Evolutionary conservation across 2,329 filamentous ascomycete genomes (phyloP).

Genomic region (Alternaria sp.): DNA sequence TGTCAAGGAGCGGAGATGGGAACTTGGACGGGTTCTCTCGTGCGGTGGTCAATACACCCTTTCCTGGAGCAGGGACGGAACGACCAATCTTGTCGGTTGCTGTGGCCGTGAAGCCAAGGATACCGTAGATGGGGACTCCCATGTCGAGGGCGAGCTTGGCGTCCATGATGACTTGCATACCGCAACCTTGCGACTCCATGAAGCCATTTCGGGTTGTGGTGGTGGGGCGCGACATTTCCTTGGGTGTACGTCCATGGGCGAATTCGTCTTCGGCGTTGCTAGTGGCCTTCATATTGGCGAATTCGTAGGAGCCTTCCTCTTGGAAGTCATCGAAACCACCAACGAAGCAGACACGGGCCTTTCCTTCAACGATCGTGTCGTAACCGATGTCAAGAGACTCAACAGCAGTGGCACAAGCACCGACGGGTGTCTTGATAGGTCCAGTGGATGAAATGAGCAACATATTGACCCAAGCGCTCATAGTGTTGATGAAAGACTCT

Average conservation of each 20-base stretch:
- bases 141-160: slow-evolving; percentile 95
- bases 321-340: slow-evolving; percentile 99
- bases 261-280: slow-evolving; percentile 98
- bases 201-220: slow-evolving; percentile 97
- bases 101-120: slow-evolving; percentile 90
- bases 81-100: slow-evolving; percentile 99
- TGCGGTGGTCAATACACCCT: slow-evolving; percentile 95
- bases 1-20: slow-evolving; percentile 93
- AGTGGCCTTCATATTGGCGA: slow-evolving; percentile 99
- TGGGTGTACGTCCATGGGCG: slow-evolving; percentile 89
- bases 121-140: slow-evolving; percentile 97
- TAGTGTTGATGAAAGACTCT: slow-evolving; percentile 99
- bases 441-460: slow-evolving; percentile 94
- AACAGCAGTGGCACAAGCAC: slow-evolving; percentile 95
- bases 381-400: slow-evolving; percentile 98
- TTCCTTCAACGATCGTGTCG: slow-evolving; percentile 97
- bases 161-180: slow-evolving; percentile 98
- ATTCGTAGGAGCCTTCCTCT: slow-evolving; percentile 98
- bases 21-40: slow-evolving; percentile 90
- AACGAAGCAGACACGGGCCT: slow-evolving; percentile 95
- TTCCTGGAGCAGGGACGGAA: slow-evolving; percentile 92
- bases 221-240: slow-evolving; percentile 97
- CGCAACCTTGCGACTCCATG: slow-evolving; percentile 99
- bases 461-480: slow-evolving; percentile 99
- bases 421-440: slow-evolving; percentile 97